Evolutionary conservation across 352 stramenopile genomes (phyloP).

Genomic region (Albugo laibachii): DNA sequence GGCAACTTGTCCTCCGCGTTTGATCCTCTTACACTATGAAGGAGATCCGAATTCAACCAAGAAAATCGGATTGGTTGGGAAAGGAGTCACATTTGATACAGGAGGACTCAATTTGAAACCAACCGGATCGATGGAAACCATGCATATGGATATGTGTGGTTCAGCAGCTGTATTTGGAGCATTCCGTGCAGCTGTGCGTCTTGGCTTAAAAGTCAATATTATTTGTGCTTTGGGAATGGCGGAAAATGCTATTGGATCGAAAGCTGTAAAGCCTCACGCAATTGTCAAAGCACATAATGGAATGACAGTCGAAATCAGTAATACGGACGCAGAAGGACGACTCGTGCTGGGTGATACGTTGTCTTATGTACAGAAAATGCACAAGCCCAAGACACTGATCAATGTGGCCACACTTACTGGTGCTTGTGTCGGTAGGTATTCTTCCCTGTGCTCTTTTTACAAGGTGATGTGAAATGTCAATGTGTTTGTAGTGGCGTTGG

Average conservation of each 20-base stretch:
- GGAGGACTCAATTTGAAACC: slow-evolving; percentile 91
- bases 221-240: slow-evolving; percentile 53
- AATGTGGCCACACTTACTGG: slow-evolving; percentile 88
- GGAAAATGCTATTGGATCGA: slow-evolving; percentile 74
- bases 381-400: slow-evolving; percentile 83
- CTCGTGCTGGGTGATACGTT: slow-evolving; percentile 81
- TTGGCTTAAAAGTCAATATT: slow-evolving; percentile 61
- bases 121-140: slow-evolving; percentile 78
- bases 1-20: slow-evolving; percentile 39
- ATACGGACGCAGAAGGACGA: slow-evolving; percentile 84
- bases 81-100: slow-evolving; percentile 90
- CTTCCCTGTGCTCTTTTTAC: not conserved
- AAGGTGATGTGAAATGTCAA: not conserved
- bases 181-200: slow-evolving; percentile 43
- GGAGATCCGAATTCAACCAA: slow-evolving; percentile 41
- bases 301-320: slow-evolving; percentile 83
- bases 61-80: slow-evolving; percentile 79
- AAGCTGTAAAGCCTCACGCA: slow-evolving; percentile 69
- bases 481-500: slow-evolving; percentile 41
- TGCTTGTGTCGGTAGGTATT: slow-evolving; percentile 48
- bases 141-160: slow-evolving; percentile 86
- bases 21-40: slow-evolving; percentile 70
- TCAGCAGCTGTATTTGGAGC: slow-evolving; percentile 72
- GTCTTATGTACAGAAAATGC: slow-evolving; percentile 75
- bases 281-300: slow-evolving; percentile 80